phyloP scores from a whole-genome alignment of 2,329 filamentous ascomycete genomes.

The Thelonectria blattea region DNA sequence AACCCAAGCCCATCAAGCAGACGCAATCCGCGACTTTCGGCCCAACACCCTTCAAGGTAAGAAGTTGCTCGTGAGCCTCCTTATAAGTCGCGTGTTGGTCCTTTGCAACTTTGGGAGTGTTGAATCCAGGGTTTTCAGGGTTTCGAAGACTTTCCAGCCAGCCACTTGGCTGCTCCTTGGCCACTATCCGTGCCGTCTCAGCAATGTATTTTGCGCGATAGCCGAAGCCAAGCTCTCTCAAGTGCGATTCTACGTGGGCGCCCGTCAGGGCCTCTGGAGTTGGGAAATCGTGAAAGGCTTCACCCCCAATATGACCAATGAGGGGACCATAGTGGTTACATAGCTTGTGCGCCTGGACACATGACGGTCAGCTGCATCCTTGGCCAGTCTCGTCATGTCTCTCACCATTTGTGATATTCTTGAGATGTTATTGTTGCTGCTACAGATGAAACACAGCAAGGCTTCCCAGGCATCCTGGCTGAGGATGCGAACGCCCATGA shows the following conservation, averaged over 20 bases:
- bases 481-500: constrained; percentile 89
- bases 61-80: constrained; percentile 78
- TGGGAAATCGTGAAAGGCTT: constrained; percentile 88
- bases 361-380: not conserved
- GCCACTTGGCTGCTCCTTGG: constrained; percentile 66
- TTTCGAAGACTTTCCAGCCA: constrained; percentile 86
- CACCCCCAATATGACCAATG: constrained; percentile 72
- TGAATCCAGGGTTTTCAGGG: constrained; percentile 69
- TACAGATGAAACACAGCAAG: constrained; percentile 93
- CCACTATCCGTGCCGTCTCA: constrained; percentile 79
- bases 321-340: constrained; percentile 84
- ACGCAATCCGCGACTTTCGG: constrained; percentile 98
- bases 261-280: constrained; percentile 74
- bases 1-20: constrained; percentile 93
- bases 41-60: constrained; percentile 84
- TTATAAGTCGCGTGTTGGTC: constrained; percentile 70
- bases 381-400: not conserved
- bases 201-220: constrained; percentile 94
- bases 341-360: constrained; percentile 75
- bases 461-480: constrained; percentile 97
- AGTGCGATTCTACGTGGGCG: constrained; percentile 76
- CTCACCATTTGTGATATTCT: constrained; percentile 92
- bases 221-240: constrained; percentile 87
- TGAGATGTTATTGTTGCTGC: constrained; percentile 97
- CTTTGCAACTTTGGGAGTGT: constrained; percentile 50